Conservation (phyloP, 257 asterid genomes). For the Petrea volubilis region DNA sequence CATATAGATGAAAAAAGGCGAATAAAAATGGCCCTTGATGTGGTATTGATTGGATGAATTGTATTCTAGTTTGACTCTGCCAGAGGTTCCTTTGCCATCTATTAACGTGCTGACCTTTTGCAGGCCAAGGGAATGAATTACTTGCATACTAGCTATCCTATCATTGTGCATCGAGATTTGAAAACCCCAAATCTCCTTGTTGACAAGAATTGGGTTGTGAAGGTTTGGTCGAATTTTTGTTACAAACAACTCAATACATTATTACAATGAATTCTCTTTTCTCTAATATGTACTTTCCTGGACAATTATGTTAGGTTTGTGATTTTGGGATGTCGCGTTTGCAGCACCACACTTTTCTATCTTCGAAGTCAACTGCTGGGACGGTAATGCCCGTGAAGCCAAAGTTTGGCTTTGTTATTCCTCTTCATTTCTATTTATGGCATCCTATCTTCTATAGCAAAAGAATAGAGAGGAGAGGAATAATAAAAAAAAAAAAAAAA, state of each 20-base stretch:
- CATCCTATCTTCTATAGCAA: not conserved
- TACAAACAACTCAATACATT: not conserved
- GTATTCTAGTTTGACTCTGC: constrained; percentile 22
- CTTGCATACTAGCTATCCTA: constrained; percentile 90
- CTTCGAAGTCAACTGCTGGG: constrained; percentile 96
- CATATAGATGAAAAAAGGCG: constrained; percentile 88
- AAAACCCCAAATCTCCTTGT: constrained; percentile 97
- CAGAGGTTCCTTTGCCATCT: constrained; percentile 13
- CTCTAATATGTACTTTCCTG: constrained; percentile 25
- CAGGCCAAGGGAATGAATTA: constrained; percentile 99
- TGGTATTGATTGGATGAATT: constrained; percentile 54
- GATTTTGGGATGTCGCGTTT: constrained; percentile 98
- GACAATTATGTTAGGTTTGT: constrained; percentile 63
- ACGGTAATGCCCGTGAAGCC: constrained; percentile 57
- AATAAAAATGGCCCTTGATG: constrained; percentile 92
- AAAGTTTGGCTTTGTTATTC: not conserved
- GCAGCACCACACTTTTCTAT: constrained; percentile 92
- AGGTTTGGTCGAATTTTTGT: constrained; percentile 46
- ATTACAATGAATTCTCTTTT: constrained; percentile 5
- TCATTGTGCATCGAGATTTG: constrained; percentile 94
- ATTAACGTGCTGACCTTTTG: constrained; percentile 25
- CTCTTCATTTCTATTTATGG: not conserved
- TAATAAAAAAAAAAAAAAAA: not conserved
- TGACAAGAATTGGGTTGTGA: constrained; percentile 93
- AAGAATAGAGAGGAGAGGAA: not conserved